Evolutionary conservation across 257 asterid species (phyloP).

Genomic region (Echium plantagineum): DNA sequence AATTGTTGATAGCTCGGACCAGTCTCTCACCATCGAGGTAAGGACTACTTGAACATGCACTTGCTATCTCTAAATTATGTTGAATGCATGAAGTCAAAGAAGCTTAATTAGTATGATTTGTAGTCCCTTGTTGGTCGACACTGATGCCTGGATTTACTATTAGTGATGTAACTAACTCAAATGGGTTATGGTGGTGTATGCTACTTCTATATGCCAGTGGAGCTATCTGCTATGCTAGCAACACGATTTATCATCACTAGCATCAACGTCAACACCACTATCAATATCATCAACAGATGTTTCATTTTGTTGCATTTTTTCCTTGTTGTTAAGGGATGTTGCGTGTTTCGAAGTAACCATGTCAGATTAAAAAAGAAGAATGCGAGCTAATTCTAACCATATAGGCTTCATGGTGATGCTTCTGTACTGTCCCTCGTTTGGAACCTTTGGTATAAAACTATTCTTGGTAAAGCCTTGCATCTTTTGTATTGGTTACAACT

Average conservation of each 20-base stretch:
- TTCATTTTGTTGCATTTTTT: too few relatives aligned
- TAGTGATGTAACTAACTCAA: too few relatives aligned
- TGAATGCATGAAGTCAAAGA: neutral
- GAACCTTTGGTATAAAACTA: too few relatives aligned
- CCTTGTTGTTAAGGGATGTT: neutral
- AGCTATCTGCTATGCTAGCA: neutral
- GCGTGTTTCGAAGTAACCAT: neutral
- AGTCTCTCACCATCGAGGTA: constrained; percentile 71
- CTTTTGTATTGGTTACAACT: too few relatives aligned
- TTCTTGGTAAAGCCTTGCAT: too few relatives aligned
- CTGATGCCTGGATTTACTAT: neutral
- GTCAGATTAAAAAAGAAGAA: too few relatives aligned
- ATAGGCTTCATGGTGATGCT: too few relatives aligned
- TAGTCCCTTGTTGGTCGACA: neutral
- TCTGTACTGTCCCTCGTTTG: too few relatives aligned
- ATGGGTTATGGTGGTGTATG: neutral
- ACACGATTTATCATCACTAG: too few relatives aligned
- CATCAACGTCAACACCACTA: too few relatives aligned
- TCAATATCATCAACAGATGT: too few relatives aligned
- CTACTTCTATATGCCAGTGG: neutral
- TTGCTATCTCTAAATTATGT: neutral
- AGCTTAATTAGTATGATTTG: neutral
- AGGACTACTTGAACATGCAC: constrained; percentile 8
- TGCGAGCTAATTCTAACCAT: too few relatives aligned
- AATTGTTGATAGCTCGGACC: constrained; percentile 69